Base-by-base conservation (phyloP, 208 protist species). In the Endotrypanum monterogeii region DNA sequence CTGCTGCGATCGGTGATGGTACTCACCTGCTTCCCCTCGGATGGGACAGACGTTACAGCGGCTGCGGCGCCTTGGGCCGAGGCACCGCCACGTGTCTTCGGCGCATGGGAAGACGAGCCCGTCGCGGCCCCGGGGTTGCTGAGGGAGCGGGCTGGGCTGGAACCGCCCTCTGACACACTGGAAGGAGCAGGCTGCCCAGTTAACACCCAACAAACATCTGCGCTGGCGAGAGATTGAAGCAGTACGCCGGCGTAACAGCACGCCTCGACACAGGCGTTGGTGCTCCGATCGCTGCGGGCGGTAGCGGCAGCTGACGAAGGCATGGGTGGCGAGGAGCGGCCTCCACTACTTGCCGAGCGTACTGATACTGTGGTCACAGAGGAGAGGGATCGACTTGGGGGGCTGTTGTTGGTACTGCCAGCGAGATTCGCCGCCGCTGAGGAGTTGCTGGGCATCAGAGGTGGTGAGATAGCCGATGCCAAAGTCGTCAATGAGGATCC, bases 231-330 rank as follows among this genome's bases (percentile, higher is more conserved):
- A 4, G 56, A 80, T 20, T 87, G 83, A 18, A 91, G 74, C 16
- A 94, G 80, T 20, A 78, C 72, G 66, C 83, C 82, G 55, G 83
- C 89, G 48, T 74, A 82, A 28, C 69, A 65, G 55, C 90, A 79
- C 4, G 89, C 89, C 66, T 89, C 89, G 37, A 78, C 76, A 73
- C 83, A 94, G n/a, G 89, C 89, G 61, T 82, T 89, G 50, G 61
- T 55, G 12, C 55, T 63, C 11, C 67, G 76, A 71, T 81, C 76
- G 18, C 70, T 50, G 32, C 48, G 66, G 28, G n/a, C 44, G 20
- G 63, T 14, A 5, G 25, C 63, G 50, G 63, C 14, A 37, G 44
- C 14, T 14, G 28, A 37, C 50, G 50, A 30, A 14, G 30, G n/a
- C n/a, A 35, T n/a, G 7, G 28, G 35, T 25, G 18, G 39, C 35